These are phyloP conservation scores for Taphrina betulina DNA, from an alignment of 1,139 yeast genomes.

Conservation along the genomic window DNA sequence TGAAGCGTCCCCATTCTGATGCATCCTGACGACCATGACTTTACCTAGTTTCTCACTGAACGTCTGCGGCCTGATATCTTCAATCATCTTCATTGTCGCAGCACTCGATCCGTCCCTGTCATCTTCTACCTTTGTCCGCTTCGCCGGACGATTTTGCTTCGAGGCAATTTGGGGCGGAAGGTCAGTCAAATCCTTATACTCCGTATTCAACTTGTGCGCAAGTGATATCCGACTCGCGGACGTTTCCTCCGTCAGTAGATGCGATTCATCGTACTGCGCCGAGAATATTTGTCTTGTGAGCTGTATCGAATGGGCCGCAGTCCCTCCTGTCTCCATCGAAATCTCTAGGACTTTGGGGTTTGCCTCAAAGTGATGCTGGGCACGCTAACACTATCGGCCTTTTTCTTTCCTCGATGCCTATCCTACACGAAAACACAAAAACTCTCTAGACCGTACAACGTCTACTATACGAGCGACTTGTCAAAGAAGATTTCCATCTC, in stretches of 20 bases:
- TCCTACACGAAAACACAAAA: too few species aligned
- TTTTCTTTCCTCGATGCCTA: too few species aligned
- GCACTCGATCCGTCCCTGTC: constrained; percentile 15
- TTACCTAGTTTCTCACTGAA: constrained; percentile 31
- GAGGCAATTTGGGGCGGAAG: constrained; percentile 40
- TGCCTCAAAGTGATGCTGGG: too few species aligned
- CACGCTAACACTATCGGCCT: too few species aligned
- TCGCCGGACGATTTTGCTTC: constrained; percentile 36
- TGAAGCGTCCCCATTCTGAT: neutral
- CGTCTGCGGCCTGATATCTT: constrained; percentile 38
- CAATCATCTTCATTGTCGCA: constrained; percentile 33
- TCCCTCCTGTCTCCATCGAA: neutral
- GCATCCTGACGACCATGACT: constrained; percentile 12
- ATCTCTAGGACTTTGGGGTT: too few species aligned
- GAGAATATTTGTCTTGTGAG: constrained; percentile 5
- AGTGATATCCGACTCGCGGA: constrained; percentile 11
- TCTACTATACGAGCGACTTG: too few species aligned
- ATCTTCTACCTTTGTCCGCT: constrained; percentile 29
- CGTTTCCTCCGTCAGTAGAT: constrained; percentile 1
- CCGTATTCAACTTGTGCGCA: constrained; percentile 37
- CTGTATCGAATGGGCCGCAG: constrained; percentile 7
- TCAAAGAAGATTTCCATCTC: too few species aligned
- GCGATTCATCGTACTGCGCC: constrained; percentile 8
- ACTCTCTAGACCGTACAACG: too few species aligned
- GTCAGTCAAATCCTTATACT: constrained; percentile 37